These are phyloP conservation scores for Leccinum fallax DNA, from an alignment of 1,284 basidiomycete genomes.

Conservation along the genomic window DNA sequence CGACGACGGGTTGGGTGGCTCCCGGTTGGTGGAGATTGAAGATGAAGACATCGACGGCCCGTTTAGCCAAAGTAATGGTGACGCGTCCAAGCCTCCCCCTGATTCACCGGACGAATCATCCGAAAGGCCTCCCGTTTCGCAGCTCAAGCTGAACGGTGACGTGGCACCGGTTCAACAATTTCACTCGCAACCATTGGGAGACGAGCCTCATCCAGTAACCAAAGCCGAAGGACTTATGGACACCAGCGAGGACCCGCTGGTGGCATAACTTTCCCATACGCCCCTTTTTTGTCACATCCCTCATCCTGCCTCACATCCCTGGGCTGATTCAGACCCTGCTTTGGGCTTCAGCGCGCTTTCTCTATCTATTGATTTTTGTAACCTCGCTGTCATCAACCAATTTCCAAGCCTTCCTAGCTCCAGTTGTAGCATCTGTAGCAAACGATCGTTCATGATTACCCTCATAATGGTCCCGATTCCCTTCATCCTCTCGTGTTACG, in stretches of 20 bases:
- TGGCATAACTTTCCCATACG: slow-evolving; percentile 37
- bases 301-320: slow-evolving; percentile 9
- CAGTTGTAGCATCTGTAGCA: slow-evolving; percentile 37
- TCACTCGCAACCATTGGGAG: slow-evolving; percentile 56
- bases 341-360: slow-evolving; percentile 26
- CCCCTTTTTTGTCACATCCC: slow-evolving; percentile 9
- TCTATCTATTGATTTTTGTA: slow-evolving; percentile 38
- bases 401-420: slow-evolving; percentile 27
- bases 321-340: slow-evolving; percentile 16
- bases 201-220: slow-evolving; percentile 56
- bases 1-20: slow-evolving; percentile 33
- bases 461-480: slow-evolving; percentile 38
- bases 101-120: slow-evolving; percentile 35
- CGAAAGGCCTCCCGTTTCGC: slow-evolving; percentile 50
- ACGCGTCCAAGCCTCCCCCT: slow-evolving; percentile 13
- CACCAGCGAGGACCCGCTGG: slow-evolving; percentile 68
- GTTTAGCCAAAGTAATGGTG: slow-evolving; percentile 35
- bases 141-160: slow-evolving; percentile 48
- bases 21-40: slow-evolving; percentile 30
- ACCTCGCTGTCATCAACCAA: slow-evolving; percentile 27
- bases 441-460: slow-evolving; percentile 41
- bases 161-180: slow-evolving; percentile 52
- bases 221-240: slow-evolving; percentile 76
- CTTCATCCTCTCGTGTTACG: slow-evolving; percentile 23
- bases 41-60: slow-evolving; percentile 35